phyloP scores from a whole-genome alignment of 2,329 filamentous ascomycete species.

The Ophiocordyceps camponoti-saundersi region DNA sequence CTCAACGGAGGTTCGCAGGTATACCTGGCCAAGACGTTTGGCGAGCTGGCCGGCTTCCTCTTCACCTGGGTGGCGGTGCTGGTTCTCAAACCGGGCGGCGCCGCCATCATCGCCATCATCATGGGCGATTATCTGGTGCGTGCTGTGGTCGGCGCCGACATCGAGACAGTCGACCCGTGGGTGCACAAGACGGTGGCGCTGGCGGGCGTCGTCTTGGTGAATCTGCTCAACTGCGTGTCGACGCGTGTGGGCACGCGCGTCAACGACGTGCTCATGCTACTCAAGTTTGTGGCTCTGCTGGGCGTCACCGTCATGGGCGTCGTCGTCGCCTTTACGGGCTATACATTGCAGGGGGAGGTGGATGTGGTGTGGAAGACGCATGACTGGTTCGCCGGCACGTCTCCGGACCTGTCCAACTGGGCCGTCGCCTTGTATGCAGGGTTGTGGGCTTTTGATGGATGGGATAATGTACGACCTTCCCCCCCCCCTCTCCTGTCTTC shows the following conservation, averaged over 20 bases:
- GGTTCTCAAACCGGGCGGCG: slow-evolving; percentile 82
- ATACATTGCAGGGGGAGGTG: slow-evolving; percentile 57
- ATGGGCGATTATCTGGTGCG: slow-evolving; percentile 96
- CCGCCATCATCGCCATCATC: slow-evolving; percentile 92
- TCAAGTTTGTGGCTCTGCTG: slow-evolving; percentile 83
- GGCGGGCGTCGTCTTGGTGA: slow-evolving; percentile 58
- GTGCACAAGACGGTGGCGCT: slow-evolving; percentile 80
- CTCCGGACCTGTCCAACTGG: slow-evolving; percentile 65
- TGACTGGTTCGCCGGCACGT: slow-evolving; percentile 80
- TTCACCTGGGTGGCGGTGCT: slow-evolving; percentile 94
- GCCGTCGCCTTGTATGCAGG: slow-evolving; percentile 90
- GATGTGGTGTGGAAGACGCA: slow-evolving; percentile 75
- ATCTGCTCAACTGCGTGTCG: slow-evolving; percentile 75
- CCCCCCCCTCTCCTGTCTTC: no score
- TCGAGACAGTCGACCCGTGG: slow-evolving; percentile 66
- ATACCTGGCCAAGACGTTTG: slow-evolving; percentile 91
- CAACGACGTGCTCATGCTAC: slow-evolving; percentile 88
- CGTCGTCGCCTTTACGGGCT: slow-evolving; percentile 74
- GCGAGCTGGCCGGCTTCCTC: slow-evolving; percentile 79
- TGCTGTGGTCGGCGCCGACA: slow-evolving; percentile 73
- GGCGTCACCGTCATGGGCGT: slow-evolving; percentile 78
- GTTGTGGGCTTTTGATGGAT: slow-evolving; percentile 95
- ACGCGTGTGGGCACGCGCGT: slow-evolving; percentile 75
- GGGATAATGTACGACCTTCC: slow-evolving; percentile 61
- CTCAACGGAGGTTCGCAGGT: slow-evolving; percentile 88